phyloP scores from a whole-genome alignment of 164 flowering plant genomes.

The Platanus orientalis region DNA sequence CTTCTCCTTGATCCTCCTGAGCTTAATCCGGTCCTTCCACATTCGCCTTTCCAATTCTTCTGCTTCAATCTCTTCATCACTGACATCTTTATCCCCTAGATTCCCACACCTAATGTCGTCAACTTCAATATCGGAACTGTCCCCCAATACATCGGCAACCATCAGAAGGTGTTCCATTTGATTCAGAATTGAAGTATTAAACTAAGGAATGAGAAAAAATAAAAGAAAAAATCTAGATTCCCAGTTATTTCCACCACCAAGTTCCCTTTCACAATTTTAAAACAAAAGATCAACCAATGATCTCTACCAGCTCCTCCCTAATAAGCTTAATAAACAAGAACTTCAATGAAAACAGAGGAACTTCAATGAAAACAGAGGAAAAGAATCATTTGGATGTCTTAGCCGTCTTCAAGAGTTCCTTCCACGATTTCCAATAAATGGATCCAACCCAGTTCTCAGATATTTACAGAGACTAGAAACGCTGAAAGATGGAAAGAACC shows the following conservation, averaged over 20 bases:
- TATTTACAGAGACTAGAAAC: neutral
- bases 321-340: no score
- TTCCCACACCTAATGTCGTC: constrained; percentile 28
- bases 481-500: neutral
- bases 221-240: neutral
- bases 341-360: neutral
- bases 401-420: no score
- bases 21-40: constrained; percentile 43
- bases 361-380: neutral
- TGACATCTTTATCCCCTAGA: constrained; percentile 33
- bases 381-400: neutral
- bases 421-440: neutral
- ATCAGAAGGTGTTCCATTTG: constrained; percentile 19
- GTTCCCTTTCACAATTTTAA: neutral
- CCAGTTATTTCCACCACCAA: neutral
- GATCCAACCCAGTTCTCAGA: neutral
- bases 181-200: constrained; percentile 11
- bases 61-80: constrained; percentile 45
- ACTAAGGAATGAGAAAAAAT: neutral
- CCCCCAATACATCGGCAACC: constrained; percentile 16
- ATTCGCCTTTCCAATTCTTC: constrained; percentile 39
- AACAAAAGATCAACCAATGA: neutral
- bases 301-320: neutral
- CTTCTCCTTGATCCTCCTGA: constrained; percentile 33
- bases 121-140: constrained; percentile 29